Evolutionary conservation across 257 asterid species (phyloP), one percentile per base, ranked within the genome.

Genomic region (Nyctanthes arbortristis): DNA sequence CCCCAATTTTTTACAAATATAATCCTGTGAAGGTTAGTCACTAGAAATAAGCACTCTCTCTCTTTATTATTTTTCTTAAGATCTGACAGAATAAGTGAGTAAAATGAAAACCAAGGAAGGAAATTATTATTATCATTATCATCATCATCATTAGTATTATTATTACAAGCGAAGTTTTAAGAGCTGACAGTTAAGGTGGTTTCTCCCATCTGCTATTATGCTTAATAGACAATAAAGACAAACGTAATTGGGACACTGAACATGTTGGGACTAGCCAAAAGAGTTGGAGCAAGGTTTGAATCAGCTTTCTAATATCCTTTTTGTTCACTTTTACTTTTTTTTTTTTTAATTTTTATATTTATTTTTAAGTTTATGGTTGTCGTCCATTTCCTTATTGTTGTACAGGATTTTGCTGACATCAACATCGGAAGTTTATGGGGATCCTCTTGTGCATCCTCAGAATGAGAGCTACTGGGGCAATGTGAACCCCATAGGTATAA

Each of bases 181-280:
- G 58, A 61, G 36, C 60, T 55, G 29, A 13, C 32, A 33, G 16
- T 63, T 66, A 54, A 72, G 28, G 39, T 33, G 35, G 14, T 20
- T 63, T 25, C 25, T 59, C 56, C 32, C 52, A 7, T 57, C 1
- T 40, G 25, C 33, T 33, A 31, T 66, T 22, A 4, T 65, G 25
- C 33, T 35, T 66, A 29, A 67, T 87, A 94, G 99, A 94, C 97
- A 4, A 94, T 91, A 73, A 94, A 94, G 90, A 91, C 99, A 13
- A 94, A 87, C 65, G 97, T 94, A 13, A 94, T 94, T 54, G 97
- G 97, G 81, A 94, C 99, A 4, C 71, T 94, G 10, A 91, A 91
- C 89, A 94, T 94, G 97, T 72, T 94, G 87, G 99, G 97, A 63
- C 97, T 94, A 73, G 97, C 97, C 75, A 94, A 94, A 89, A 84